A percentile compares a stretch with the other conserved stretches of the same genome.
Evolutionary conservation across 164 flowering plant species (phyloP).

Genomic region (Nelumbo lutea): DNA sequence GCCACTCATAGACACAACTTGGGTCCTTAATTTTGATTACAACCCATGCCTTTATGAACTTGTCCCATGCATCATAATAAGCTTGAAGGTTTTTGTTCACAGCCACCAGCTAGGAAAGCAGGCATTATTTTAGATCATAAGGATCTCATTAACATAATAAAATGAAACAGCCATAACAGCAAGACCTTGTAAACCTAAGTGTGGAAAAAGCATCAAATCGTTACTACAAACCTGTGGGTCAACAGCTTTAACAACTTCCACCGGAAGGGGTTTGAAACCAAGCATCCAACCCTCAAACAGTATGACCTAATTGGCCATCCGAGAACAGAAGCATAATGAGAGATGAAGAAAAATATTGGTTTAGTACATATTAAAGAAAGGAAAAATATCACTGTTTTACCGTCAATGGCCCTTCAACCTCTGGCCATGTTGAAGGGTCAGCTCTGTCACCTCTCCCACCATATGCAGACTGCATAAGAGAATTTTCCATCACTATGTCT

Average conservation of each 20-base stretch:
- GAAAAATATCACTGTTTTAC: constrained; percentile 31
- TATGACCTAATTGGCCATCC: constrained; percentile 43
- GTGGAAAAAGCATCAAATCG: not conserved
- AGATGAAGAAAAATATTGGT: not conserved
- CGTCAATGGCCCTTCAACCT: constrained; percentile 83
- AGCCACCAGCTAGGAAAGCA: constrained; percentile 53
- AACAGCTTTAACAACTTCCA: constrained; percentile 58
- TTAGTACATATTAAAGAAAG: not conserved
- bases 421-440: constrained; percentile 91
- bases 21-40: constrained; percentile 89
- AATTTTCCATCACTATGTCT: constrained; percentile 14
- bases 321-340: not conserved
- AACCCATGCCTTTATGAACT: constrained; percentile 80
- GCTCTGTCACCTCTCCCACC: constrained; percentile 89
- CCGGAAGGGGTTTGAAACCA: constrained; percentile 86
- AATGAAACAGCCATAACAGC: not conserved
- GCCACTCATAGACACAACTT: constrained; percentile 84
- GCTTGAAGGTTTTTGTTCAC: constrained; percentile 83
- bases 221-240: constrained; percentile 45
- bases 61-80: constrained; percentile 94
- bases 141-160: not conserved
- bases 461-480: constrained; percentile 63
- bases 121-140: not conserved
- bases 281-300: constrained; percentile 99
- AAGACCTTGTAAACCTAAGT: not conserved